A percentile compares a stretch with the other conserved stretches of the same genome.
Evolutionary conservation across 2,329 filamentous ascomycete species (phyloP).

Genomic region (Trichoderma gracile): DNA sequence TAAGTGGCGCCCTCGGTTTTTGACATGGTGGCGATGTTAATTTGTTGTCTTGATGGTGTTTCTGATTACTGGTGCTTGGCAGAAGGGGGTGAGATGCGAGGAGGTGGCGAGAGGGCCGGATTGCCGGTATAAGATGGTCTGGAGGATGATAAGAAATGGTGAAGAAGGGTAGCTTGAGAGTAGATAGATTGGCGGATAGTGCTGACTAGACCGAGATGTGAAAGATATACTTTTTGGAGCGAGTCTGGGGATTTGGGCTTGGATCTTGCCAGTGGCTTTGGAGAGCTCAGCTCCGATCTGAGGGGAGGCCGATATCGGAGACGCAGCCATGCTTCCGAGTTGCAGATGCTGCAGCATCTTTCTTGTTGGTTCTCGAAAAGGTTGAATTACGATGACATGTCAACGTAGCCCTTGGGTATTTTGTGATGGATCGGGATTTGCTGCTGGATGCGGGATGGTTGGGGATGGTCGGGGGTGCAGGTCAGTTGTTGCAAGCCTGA

Average conservation of each 20-base stretch:
- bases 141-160: not conserved
- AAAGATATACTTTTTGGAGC: not conserved
- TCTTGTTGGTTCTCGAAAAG: not conserved
- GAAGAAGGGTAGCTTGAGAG: not conserved
- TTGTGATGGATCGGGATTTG: not conserved
- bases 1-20: constrained; percentile 34
- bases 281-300: not conserved
- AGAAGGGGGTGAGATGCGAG: too few species aligned
- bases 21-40: not conserved
- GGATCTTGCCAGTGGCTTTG: not conserved
- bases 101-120: not conserved
- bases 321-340: not conserved
- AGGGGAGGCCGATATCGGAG: constrained; percentile 24
- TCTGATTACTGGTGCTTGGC: too few species aligned
- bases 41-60: not conserved
- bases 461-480: not conserved
- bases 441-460: constrained; percentile 4
- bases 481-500: not conserved
- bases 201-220: not conserved
- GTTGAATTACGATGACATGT: not conserved
- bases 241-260: constrained; percentile 12
- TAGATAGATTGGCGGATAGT: not conserved
- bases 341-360: not conserved
- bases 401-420: not conserved
- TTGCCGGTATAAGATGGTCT: too few species aligned